Evolutionary conservation across 2,329 filamentous ascomycete genomes (phyloP).

Genomic region (Talaromyces funiculosus): DNA sequence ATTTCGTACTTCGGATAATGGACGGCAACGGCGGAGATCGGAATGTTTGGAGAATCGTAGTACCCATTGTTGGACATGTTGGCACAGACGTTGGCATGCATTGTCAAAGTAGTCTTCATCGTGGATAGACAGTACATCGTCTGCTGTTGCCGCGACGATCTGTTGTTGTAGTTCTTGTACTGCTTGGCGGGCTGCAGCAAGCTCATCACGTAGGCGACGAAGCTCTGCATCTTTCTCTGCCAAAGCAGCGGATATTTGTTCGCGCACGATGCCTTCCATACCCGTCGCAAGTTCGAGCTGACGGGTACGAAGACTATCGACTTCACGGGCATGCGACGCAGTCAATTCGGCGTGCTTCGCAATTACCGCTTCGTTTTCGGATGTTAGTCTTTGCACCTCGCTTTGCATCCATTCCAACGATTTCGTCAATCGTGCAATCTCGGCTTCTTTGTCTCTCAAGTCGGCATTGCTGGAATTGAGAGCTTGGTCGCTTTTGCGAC

Average conservation of each 20-base stretch:
- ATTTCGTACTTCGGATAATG: slow-evolving; percentile 77
- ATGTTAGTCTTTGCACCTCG: slow-evolving; percentile 72
- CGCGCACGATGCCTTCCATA: slow-evolving; percentile 56
- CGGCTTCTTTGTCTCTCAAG: slow-evolving; percentile 74
- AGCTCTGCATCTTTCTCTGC: slow-evolving; percentile 81
- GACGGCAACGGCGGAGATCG: slow-evolving; percentile 78
- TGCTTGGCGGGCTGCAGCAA: slow-evolving; percentile 63
- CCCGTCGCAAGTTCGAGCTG: slow-evolving; percentile 58
- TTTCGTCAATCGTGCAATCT: slow-evolving; percentile 76
- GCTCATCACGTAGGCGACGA: slow-evolving; percentile 66
- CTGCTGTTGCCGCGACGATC: slow-evolving; percentile 53
- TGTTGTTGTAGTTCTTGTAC: slow-evolving; percentile 56
- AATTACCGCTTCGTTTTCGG: slow-evolving; percentile 74
- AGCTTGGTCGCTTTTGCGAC: slow-evolving; percentile 51
- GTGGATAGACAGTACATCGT: slow-evolving; percentile 70
- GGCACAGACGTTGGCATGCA: slow-evolving; percentile 89
- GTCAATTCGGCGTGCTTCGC: slow-evolving; percentile 73
- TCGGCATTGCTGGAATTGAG: slow-evolving; percentile 61
- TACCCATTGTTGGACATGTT: slow-evolving; percentile 96
- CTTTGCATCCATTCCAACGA: slow-evolving; percentile 74
- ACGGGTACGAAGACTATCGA: slow-evolving; percentile 62
- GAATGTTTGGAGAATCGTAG: slow-evolving; percentile 97
- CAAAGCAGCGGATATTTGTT: slow-evolving; percentile 60
- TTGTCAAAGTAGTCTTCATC: slow-evolving; percentile 95
- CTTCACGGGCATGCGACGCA: slow-evolving; percentile 65